These are phyloP conservation scores for Cymodocea nodosa DNA, from an alignment of 116 monocot species.

Conservation along the genomic window DNA sequence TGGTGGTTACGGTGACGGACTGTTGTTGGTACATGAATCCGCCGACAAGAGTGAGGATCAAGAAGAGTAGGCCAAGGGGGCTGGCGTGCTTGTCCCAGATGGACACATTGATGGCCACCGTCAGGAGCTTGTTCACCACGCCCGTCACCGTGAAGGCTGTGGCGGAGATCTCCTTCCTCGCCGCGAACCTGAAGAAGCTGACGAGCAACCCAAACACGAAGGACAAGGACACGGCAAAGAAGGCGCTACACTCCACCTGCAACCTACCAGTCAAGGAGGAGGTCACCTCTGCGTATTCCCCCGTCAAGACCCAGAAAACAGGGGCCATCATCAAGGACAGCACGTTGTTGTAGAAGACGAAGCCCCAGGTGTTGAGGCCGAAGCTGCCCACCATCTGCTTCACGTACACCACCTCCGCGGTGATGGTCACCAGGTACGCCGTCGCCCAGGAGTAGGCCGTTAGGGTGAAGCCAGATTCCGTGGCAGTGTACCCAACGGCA, in stretches of 20 bases:
- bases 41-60: conserved; percentile 45
- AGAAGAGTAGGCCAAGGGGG: conserved; percentile 32
- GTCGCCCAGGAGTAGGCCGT: conserved; percentile 4
- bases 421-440: no score
- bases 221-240: conserved; percentile 43
- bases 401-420: conserved; percentile 52
- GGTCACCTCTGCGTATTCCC: conserved; percentile 47
- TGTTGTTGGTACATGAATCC: conserved; percentile 75
- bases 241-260: conserved; percentile 19
- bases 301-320: conserved; percentile 48
- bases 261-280: conserved; percentile 7
- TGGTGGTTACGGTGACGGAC: conserved; percentile 15
- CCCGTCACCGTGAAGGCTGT: conserved; percentile 78
- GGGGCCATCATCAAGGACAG: conserved; percentile 60
- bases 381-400: conserved; percentile 72
- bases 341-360: conserved; percentile 66
- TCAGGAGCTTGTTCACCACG: conserved; percentile 84
- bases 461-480: conserved; percentile 50
- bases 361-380: conserved; percentile 72
- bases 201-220: conserved; percentile 66
- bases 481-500: conserved; percentile 54
- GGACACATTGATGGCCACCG: conserved; percentile 61
- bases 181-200: conserved; percentile 83
- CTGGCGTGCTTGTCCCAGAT: conserved; percentile 78
- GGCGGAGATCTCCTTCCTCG: conserved; percentile 73